Percentiles rank a stretch among this genome's conserved stretches.
These are phyloP conservation scores for Musa itinerans DNA, from an alignment of 176 grass and related monocot genomes.

Conservation along the genomic window DNA sequence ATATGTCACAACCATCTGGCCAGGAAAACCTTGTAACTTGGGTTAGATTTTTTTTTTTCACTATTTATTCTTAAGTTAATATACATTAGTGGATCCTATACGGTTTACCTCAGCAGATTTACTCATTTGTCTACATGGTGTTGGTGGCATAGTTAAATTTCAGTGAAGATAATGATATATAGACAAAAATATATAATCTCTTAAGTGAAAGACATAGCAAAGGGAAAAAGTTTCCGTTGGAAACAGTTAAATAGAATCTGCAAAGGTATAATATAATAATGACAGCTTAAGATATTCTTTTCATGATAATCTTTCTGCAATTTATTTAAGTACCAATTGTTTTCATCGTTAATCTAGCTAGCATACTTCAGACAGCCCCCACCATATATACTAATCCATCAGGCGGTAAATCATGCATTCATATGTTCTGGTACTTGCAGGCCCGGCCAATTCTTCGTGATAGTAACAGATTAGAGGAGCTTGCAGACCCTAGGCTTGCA, in stretches of 20 bases:
- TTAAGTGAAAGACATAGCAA: no score
- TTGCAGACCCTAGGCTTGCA: conserved; percentile 60
- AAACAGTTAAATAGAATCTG: not conserved
- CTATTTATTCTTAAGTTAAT: not conserved
- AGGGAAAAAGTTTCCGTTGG: no score
- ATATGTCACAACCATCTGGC: conserved; percentile 91
- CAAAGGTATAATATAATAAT: not conserved
- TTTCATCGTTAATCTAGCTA: not conserved
- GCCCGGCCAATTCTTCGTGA: conserved; percentile 83
- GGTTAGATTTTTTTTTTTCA: conserved; percentile 49
- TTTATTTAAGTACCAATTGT: not conserved
- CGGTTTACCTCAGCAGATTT: not conserved
- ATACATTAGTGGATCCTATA: not conserved
- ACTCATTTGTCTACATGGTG: no score
- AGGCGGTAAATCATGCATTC: not conserved
- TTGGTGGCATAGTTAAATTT: no score
- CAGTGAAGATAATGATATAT: no score
- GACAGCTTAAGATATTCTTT: not conserved
- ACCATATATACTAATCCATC: not conserved
- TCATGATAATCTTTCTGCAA: not conserved
- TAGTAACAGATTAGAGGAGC: conserved; percentile 70
- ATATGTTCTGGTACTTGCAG: conserved; percentile 18
- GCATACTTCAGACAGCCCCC: not conserved
- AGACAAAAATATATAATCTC: no score
- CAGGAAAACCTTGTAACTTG: conserved; percentile 96